Percentiles rank a stretch among this genome's conserved stretches.
Evolutionary conservation across 164 flowering plant species (phyloP).

Genomic region (Nymphaea colorata): DNA sequence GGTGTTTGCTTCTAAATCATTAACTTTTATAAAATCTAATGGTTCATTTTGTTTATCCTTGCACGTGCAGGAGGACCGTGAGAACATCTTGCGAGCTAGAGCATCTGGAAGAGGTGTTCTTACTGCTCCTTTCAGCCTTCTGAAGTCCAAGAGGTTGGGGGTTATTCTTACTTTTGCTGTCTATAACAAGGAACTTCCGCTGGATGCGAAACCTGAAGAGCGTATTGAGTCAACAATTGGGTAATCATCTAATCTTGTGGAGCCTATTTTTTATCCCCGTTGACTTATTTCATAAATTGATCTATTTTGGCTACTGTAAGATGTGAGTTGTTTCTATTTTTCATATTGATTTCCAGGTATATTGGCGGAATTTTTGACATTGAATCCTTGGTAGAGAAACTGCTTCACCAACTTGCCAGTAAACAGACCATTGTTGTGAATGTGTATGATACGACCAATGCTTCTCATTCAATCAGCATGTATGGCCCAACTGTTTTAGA

Average conservation of each 20-base stretch:
- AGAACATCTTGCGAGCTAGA: slow-evolving; percentile 82
- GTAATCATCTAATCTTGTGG: slow-evolving; percentile 20
- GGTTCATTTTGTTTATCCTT: not conserved
- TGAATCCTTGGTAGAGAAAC: slow-evolving; percentile 84
- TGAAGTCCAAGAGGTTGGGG: slow-evolving; percentile 81
- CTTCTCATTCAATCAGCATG: slow-evolving; percentile 71
- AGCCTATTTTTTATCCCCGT: not conserved
- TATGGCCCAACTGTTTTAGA: slow-evolving; percentile 43
- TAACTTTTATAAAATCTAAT: not conserved
- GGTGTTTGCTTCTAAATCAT: not conserved
- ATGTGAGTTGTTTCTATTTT: not conserved
- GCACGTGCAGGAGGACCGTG: slow-evolving; percentile 78
- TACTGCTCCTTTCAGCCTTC: slow-evolving; percentile 75
- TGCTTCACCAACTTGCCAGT: slow-evolving; percentile 93
- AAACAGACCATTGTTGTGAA: slow-evolving; percentile 82
- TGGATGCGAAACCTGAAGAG: slow-evolving; percentile 72
- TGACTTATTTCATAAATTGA: not conserved
- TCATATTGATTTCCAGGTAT: slow-evolving; percentile 40
- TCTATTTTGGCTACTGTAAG: not conserved
- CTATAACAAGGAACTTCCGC: slow-evolving; percentile 65
- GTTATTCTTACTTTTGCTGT: slow-evolving; percentile 91
- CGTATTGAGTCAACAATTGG: slow-evolving; percentile 73
- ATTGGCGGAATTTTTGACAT: slow-evolving; percentile 85
- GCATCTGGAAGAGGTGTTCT: slow-evolving; percentile 87
- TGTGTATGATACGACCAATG: slow-evolving; percentile 78